Evolutionary conservation across 805 yeast species (phyloP).

Genomic region (Wickerhamomyces kurtzmanii): DNA sequence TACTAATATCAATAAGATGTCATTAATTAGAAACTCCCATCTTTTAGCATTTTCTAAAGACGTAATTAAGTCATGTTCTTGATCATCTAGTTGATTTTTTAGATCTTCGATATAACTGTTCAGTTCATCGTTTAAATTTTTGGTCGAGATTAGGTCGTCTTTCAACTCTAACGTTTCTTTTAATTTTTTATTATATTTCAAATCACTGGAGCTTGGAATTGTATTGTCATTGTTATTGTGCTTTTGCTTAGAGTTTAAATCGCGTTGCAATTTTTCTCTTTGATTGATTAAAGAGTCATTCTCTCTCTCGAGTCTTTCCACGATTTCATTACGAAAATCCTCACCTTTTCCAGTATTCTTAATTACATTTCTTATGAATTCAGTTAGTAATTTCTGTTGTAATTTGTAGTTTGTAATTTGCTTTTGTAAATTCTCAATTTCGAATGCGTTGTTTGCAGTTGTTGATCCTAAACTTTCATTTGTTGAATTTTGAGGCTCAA

Average conservation of each 20-base stretch:
- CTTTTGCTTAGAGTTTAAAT: slow-evolving; percentile 3
- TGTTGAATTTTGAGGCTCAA: slow-evolving; percentile 6
- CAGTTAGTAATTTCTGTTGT: slow-evolving; percentile 22
- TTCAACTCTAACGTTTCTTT: slow-evolving; percentile 17
- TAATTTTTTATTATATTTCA: slow-evolving; percentile 9
- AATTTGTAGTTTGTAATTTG: slow-evolving; percentile 32
- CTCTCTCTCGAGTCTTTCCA: slow-evolving; percentile 12
- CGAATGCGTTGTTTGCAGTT: slow-evolving; percentile 9
- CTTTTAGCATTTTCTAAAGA: neutral
- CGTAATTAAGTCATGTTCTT: neutral
- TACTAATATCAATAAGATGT: slow-evolving; percentile 6
- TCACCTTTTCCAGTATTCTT: slow-evolving; percentile 9
- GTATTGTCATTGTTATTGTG: slow-evolving; percentile 1
- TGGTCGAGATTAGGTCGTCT: slow-evolving; percentile 14
- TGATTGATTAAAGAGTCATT: slow-evolving; percentile 9
- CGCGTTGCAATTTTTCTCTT: slow-evolving; percentile 9
- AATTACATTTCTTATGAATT: slow-evolving; percentile 14
- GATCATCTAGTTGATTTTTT: slow-evolving; percentile 7
- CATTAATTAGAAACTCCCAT: slow-evolving; percentile 5
- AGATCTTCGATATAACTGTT: slow-evolving; percentile 13
- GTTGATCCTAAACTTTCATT: slow-evolving; percentile 4
- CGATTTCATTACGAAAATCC: slow-evolving; percentile 12
- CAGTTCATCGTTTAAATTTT: slow-evolving; percentile 12
- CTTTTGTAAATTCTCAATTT: slow-evolving; percentile 26
- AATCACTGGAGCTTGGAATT: too few species aligned